Base-by-base conservation (phyloP, 1,139 yeast genomes). In the Kodamaea alishanica region DNA sequence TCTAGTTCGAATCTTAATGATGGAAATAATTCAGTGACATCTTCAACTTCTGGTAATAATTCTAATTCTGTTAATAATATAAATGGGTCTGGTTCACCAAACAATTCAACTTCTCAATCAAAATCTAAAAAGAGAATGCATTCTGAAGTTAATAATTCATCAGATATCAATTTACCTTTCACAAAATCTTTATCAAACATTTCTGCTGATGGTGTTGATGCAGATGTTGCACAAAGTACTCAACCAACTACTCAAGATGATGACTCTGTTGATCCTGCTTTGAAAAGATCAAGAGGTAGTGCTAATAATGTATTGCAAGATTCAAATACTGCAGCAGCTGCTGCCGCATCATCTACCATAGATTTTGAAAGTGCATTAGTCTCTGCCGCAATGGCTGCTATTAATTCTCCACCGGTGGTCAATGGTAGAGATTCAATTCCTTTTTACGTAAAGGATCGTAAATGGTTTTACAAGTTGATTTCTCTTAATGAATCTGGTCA, bases 401-500 rank as follows among this genome's bases (percentile, higher is more conserved):
- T 63, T n/a, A 58, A 61, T 35, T 54, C 67, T 1, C 67, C 68
- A 0, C 48, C 60, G 2, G 65, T 61, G 2, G 49, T 54, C 6
- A 55, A 51, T 31, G 59, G 56, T 2, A 51, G 55, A 12, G 56
- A 55, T 11, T 43, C 55, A 5, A 48, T 54, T 9, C 65, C 67
- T 5, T 54, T 54, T 30, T 67, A 67, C 43, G 59, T 65, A 23
- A 66, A 65, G 37, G 73, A 67, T 40, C 53, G 71, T n/a, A 61
- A 64, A 37, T 67, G 73, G 72, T 66, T 67, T 46, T 65, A 60
- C 41, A 64, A 59, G 39, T 55, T 66, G 34, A 55, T 67, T 20
- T 48, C 54, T 4, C 50, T 67, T 30, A 60, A 61, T 43, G 69
- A 65, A 27, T 47, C 52, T 4, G 61, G 61, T 3, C 56, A 53